Evolutionary conservation across 495 filamentous ascomycete genomes (phyloP), one percentile per base, ranked within the genome.

Genomic region (Massariosphaeria phaeospora): DNA sequence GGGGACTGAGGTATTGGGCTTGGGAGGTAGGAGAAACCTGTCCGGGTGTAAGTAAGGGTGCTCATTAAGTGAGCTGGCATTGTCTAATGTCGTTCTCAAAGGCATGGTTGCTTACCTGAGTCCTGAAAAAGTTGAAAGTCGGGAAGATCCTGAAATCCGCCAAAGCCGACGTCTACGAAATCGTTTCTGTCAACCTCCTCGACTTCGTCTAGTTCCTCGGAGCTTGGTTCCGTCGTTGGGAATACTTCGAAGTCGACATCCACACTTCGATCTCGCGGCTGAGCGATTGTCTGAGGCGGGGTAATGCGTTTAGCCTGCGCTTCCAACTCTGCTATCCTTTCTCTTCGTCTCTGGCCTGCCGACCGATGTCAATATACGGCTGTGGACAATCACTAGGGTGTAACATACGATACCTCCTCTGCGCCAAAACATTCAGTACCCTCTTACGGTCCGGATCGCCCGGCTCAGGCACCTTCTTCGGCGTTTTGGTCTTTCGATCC

Each of bases 401-500:
- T 59, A 1, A 62, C 71, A 42, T 58, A 78, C 75, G 68, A 50
- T 78, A 78, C 69, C 75, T 61, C 15, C 76, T 65, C 62, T 76
- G 75, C 2, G 75, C 76, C 3, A 79, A 66, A 2, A 76, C 68
- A 52, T 76, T 79, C 27, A 79, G 52, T 12, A 75, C 67, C 1
- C 75, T 67, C 64, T 77, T 78, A 9, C 75, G 61, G 44, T 78
- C 75, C 8, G 63, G 63, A 57, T 66, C 50, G n/a, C 63, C 63
- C 11, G 30, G 46, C 9, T 41, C 31, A 15, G 63, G 63, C 3
- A 66, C 59, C 1, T 24, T 29, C 15, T 43, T 35, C n/a, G 48
- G 41, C 8, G 47, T 57, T 29, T 35, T 47, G 25, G 47, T 57
- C 38, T 48, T 48, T 40, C 42, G n/a, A 41, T 15, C 36, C 48